These are phyloP conservation scores for Papiliotrema terrestris DNA, from an alignment of 1,284 basidiomycete genomes.

Conservation along the genomic window DNA sequence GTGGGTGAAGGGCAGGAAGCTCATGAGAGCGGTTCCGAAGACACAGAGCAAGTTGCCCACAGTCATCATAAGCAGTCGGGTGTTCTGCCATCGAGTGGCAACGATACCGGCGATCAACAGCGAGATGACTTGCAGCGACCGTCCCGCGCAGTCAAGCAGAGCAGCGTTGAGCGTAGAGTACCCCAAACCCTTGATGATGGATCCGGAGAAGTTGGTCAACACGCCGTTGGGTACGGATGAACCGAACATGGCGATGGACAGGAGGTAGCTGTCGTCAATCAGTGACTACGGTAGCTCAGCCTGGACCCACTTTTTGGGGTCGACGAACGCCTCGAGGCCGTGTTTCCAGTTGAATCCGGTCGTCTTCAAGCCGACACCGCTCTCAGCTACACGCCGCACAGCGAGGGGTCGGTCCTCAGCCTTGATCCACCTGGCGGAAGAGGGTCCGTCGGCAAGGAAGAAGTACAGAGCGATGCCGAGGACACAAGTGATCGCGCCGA, in stretches of 20 bases:
- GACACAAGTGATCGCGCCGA: slow-evolving; percentile 32
- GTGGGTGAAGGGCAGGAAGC: slow-evolving; percentile 41
- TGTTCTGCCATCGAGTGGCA: slow-evolving; percentile 38
- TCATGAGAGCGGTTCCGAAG: slow-evolving; percentile 36
- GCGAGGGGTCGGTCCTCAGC: slow-evolving; percentile 32
- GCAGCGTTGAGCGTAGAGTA: slow-evolving; percentile 40
- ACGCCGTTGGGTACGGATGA: slow-evolving; percentile 42
- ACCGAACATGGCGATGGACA: slow-evolving; percentile 24
- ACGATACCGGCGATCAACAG: slow-evolving; percentile 41
- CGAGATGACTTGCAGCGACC: slow-evolving; percentile 39
- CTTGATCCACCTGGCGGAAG: slow-evolving; percentile 38
- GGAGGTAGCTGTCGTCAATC: slow-evolving; percentile 10
- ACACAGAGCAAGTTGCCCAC: slow-evolving; percentile 37
- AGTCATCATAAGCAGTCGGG: slow-evolving; percentile 41
- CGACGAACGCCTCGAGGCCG: slow-evolving; percentile 30
- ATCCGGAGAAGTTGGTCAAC: slow-evolving; percentile 42
- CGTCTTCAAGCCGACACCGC: slow-evolving; percentile 35
- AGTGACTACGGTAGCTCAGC: slow-evolving; percentile 15
- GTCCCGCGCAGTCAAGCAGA: slow-evolving; percentile 40
- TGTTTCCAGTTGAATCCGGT: slow-evolving; percentile 37
- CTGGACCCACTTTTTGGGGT: slow-evolving; percentile 36
- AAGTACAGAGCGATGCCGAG: slow-evolving; percentile 37
- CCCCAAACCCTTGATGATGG: slow-evolving; percentile 40
- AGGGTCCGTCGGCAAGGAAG: slow-evolving; percentile 41
- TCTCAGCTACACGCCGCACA: slow-evolving; percentile 36